phyloP scores from a whole-genome alignment of 1,139 yeast species.

The Saccharomyces hybrid region DNA sequence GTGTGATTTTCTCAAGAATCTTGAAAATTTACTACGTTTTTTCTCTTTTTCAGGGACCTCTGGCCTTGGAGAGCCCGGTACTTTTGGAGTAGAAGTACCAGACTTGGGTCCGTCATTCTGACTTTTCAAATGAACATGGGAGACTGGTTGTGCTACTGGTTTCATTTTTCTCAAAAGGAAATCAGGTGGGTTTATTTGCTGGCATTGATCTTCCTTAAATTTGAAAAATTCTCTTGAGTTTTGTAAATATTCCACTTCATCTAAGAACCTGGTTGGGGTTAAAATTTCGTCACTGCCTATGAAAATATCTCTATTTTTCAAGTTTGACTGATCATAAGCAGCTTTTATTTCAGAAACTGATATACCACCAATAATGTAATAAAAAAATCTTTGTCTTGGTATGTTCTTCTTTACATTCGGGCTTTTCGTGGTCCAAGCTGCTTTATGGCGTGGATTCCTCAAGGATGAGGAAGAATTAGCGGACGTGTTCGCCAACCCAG shows the following conservation, averaged over 20 bases:
- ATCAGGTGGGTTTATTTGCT: constrained; percentile 29
- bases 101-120: constrained; percentile 13
- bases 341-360: constrained; percentile 78
- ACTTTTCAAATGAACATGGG: constrained; percentile 23
- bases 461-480: constrained; percentile 41
- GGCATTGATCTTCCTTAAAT: constrained; percentile 27
- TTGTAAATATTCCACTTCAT: constrained; percentile 35
- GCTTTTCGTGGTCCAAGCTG: constrained; percentile 67
- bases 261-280: constrained; percentile 51
- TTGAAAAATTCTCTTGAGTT: constrained; percentile 29
- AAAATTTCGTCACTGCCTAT: constrained; percentile 77
- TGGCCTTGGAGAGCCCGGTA: constrained; percentile 6
- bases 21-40: constrained; percentile 28
- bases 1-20: constrained; percentile 5
- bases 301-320: constrained; percentile 63
- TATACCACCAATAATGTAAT: constrained; percentile 84
- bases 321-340: constrained; percentile 60
- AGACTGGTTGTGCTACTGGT: constrained; percentile 22
- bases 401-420: constrained; percentile 25
- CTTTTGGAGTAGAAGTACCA: constrained; percentile 7
- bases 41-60: constrained; percentile 21
- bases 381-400: constrained; percentile 65
- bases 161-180: constrained; percentile 23
- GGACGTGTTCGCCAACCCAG: constrained; percentile 28
- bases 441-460: constrained; percentile 68